Base-by-base conservation (phyloP, 495 filamentous ascomycete species). In the Neurospora hispaniola region DNA sequence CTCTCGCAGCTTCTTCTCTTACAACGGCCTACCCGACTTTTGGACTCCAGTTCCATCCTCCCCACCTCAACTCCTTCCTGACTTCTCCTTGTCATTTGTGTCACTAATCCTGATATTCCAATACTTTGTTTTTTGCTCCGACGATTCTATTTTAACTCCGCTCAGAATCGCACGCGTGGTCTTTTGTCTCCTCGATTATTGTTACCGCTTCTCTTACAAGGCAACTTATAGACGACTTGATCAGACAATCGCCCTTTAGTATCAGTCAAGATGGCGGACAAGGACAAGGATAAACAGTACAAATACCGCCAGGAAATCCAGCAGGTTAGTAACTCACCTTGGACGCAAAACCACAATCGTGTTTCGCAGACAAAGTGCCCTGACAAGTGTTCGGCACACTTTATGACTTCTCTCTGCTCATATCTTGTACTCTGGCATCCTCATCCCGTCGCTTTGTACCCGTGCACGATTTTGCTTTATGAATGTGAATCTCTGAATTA, bases 301-400 rank as follows among this genome's bases (percentile, higher is more conserved):
- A 97, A 97, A 84, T 98, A 97, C 82, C 88, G 93, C 80, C 91
- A 94, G 81, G 94, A 98, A 87, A 98, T 97, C 82, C 93, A 95
- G 83, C 93, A 96, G 90, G 93, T 94, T 76, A 82, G 90, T 79
- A 35, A 23, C 44, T 27, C 42, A 18, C 54, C 14, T 62, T 16
- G 14, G 6, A 3, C 54, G 54, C 54, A 62, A 62, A 62, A 62
- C 16, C 6, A 27, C 6, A 16, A 16, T 66, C 5, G 23, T 66
- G 6, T 66, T 66, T 66, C 14, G 23, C 54, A 8, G 16, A 14
- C 23, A 66, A 16, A 66, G 12, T 66, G 27, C 7, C 27, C 54
- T 66, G 27, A 12, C 54, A 66, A 66, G 54, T 66, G 54, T 35
- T 66, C 54, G 35, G 54, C 54, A 35, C 54, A 31, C 6, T 35